Percentiles rank a stretch among this genome's conserved stretches.
phyloP scores from a whole-genome alignment of 768 basidiomycete genomes.

The Paxillus involutus region DNA sequence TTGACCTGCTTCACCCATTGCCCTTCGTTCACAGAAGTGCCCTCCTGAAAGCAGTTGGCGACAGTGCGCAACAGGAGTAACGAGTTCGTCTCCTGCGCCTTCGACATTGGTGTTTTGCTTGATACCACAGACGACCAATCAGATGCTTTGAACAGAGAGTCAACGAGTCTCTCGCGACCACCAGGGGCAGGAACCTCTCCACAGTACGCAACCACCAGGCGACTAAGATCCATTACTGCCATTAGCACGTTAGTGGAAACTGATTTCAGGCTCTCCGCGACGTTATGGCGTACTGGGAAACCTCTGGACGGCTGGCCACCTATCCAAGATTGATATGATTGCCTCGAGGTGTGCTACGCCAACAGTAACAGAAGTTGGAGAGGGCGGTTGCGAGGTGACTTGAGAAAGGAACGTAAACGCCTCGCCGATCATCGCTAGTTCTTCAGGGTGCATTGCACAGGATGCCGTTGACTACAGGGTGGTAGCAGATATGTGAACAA shows the following conservation, averaged over 20 bases:
- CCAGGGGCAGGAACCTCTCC: slow-evolving; percentile 49
- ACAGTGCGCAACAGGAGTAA: slow-evolving; percentile 77
- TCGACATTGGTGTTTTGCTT: slow-evolving; percentile 57
- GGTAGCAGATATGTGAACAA: background rate
- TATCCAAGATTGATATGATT: slow-evolving; percentile 61
- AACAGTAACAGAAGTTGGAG: slow-evolving; percentile 31
- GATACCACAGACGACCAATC: slow-evolving; percentile 54
- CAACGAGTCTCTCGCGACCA: slow-evolving; percentile 53
- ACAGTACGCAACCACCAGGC: slow-evolving; percentile 69
- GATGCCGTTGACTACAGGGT: slow-evolving; percentile 59
- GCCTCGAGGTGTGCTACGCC: slow-evolving; percentile 56
- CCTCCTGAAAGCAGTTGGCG: slow-evolving; percentile 75
- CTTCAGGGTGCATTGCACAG: slow-evolving; percentile 71
- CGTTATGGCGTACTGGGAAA: slow-evolving; percentile 58
- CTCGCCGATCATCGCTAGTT: slow-evolving; percentile 57
- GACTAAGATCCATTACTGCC: slow-evolving; percentile 81
- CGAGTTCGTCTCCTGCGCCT: slow-evolving; percentile 81
- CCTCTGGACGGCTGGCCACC: slow-evolving; percentile 72
- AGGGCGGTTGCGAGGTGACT: slow-evolving; percentile 39
- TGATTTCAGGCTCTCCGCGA: background rate
- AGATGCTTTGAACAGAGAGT: slow-evolving; percentile 63
- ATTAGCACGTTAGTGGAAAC: background rate
- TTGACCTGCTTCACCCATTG: slow-evolving; percentile 53
- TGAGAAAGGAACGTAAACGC: slow-evolving; percentile 58
- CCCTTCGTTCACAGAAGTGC: slow-evolving; percentile 39